These are phyloP conservation scores for Multifurca ochricompacta DNA, from an alignment of 768 basidiomycete species.

Conservation along the genomic window DNA sequence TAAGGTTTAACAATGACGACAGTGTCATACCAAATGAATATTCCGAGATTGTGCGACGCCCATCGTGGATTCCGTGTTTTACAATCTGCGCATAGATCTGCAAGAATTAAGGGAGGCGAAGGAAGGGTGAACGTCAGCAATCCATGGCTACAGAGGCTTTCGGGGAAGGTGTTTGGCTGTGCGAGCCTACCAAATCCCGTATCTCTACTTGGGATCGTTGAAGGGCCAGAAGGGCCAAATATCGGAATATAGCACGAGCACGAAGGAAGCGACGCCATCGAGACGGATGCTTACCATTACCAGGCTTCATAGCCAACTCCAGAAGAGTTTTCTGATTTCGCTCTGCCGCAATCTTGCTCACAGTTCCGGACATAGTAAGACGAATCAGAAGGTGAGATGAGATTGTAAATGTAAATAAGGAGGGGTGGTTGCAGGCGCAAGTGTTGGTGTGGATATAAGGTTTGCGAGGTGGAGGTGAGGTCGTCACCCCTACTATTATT, in stretches of 20 bases:
- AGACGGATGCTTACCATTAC: conserved; percentile 12
- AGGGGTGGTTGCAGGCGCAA: neutral
- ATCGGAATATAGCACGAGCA: neutral
- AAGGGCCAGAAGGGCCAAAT: neutral
- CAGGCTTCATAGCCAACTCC: conserved; percentile 13
- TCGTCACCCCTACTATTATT: neutral
- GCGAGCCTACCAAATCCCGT: neutral
- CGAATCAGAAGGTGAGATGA: neutral
- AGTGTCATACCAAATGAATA: conserved; percentile 67
- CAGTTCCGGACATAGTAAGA: conserved; percentile 12
- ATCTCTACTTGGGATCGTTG: neutral
- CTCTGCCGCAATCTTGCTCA: conserved; percentile 16
- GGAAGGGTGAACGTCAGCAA: conserved; percentile 1
- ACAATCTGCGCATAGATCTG: conserved; percentile 91
- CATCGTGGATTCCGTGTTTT: conserved; percentile 81
- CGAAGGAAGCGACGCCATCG: neutral
- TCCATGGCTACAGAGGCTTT: neutral
- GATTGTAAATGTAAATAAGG: neutral
- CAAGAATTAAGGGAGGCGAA: neutral
- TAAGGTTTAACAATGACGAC: neutral
- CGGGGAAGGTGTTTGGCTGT: neutral
- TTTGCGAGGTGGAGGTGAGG: neutral
- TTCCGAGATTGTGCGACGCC: conserved; percentile 84
- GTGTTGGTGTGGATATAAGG: neutral
- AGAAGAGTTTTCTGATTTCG: conserved; percentile 16